Evolutionary conservation across 257 asterid genomes (phyloP).

Genomic region (Nicotiana sylvestris): DNA sequence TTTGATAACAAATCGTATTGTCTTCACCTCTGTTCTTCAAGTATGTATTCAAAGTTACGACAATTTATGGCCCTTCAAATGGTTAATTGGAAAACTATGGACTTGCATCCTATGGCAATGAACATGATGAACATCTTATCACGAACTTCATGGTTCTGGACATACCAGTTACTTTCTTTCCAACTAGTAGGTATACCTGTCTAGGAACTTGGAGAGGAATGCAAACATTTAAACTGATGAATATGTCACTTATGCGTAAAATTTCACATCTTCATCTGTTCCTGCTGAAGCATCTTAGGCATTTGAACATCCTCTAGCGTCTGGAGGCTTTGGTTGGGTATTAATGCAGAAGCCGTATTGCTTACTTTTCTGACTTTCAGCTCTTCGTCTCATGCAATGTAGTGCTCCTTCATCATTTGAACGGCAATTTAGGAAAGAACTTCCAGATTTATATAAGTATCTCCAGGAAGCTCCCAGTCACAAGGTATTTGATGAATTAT

Average conservation of each 20-base stretch:
- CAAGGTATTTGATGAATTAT: slow-evolving; percentile 38
- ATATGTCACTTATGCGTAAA: neutral
- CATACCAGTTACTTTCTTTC: neutral
- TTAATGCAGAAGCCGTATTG: neutral
- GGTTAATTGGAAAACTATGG: neutral
- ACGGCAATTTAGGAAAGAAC: slow-evolving; percentile 60
- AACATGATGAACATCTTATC: neutral
- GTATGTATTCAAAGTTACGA: neutral
- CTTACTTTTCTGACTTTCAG: slow-evolving; percentile 17
- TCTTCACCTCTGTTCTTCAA: neutral
- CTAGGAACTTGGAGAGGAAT: neutral
- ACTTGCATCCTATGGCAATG: neutral
- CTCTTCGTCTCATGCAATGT: slow-evolving; percentile 24
- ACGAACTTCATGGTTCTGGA: neutral
- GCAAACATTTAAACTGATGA: neutral
- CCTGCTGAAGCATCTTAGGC: slow-evolving; percentile 5
- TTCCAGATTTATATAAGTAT: slow-evolving; percentile 73
- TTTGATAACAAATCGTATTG: neutral
- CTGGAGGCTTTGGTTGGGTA: neutral
- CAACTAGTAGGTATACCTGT: slow-evolving; percentile 1
- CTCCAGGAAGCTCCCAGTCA: slow-evolving; percentile 73
- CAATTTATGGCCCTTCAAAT: neutral
- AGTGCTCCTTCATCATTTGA: slow-evolving; percentile 96
- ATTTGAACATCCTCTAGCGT: neutral
- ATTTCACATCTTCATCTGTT: slow-evolving; percentile 4